Evolutionary conservation across 768 basidiomycete genomes (phyloP), one percentile per base, ranked within the genome.

Genomic region (Russula virescens): DNA sequence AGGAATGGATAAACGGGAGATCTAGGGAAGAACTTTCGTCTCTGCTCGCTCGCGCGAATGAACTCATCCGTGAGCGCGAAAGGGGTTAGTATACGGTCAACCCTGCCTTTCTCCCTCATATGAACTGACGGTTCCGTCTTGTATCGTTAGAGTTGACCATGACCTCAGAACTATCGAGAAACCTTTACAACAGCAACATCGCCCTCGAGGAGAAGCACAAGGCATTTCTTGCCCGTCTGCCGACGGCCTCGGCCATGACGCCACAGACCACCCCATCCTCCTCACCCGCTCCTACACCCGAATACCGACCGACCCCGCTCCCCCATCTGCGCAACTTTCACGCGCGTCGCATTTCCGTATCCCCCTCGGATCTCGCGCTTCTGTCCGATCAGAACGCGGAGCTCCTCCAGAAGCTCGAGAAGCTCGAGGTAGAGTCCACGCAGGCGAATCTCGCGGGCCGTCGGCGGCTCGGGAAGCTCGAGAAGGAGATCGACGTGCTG

Each of bases 371-470:
- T 61, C 79, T 94, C 28, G 82, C 84, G 3, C 77, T 81, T 8
- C 82, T 94, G 47, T 82, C 88, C 0, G 88, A 91, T 69, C 91
- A 94, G 74, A 94, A 94, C 68, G 83, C 86, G 0, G 90, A 94
- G 65, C 84, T 94, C 18, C 74, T 89, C 5, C 74, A 79, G 26
- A 90, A 91, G 66, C 79, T 94, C 6, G 87, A 92, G 73, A 80
- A 81, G 63, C 79, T 94, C 11, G 88, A 94, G 71, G 72, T 79
- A 1, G 91, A 93, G 63, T 84, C 90, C 18, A 73, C 72, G 13
- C 80, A 81, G 48, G 79, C 86, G 2, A 90, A 94, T 67, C 80
- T 81, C 42, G 77, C 80, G 1, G 89, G 91, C 14, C 80, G 86
- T 62, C 81, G 83, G 38, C 85, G 83, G 67, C 77, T 95, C 21